Evolutionary conservation across 768 basidiomycete genomes (phyloP).

Genomic region (Boletus sp.): DNA sequence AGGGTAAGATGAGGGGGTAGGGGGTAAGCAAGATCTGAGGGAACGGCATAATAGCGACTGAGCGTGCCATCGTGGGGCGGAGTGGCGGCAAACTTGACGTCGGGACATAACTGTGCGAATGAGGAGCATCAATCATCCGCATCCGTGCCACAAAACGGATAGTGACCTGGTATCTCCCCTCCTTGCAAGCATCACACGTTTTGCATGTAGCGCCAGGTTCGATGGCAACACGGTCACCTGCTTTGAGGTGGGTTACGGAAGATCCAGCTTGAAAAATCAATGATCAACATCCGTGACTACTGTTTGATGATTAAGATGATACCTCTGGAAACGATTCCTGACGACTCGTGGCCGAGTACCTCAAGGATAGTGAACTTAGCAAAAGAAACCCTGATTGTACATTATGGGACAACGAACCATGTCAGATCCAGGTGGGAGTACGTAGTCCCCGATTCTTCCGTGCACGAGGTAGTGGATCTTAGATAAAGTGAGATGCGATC

Average conservation of each 20-base stretch:
- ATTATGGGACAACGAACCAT: constrained; percentile 50
- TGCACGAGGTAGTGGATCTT: constrained; percentile 80
- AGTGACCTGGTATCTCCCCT: constrained; percentile 76
- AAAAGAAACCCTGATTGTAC: not conserved
- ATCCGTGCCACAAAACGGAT: constrained; percentile 1
- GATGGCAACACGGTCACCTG: constrained; percentile 86
- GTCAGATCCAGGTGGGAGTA: constrained; percentile 61
- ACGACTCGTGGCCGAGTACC: constrained; percentile 94
- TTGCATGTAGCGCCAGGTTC: constrained; percentile 90
- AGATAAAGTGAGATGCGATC: constrained; percentile 6
- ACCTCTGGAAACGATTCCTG: constrained; percentile 76
- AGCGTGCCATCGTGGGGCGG: constrained; percentile 94
- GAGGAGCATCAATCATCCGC: not conserved
- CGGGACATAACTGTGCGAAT: constrained; percentile 66
- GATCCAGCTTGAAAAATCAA: constrained; percentile 55
- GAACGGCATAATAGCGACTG: constrained; percentile 80
- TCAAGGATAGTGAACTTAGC: constrained; percentile 27
- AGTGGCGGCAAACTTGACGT: constrained; percentile 88
- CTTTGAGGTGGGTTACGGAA: constrained; percentile 71
- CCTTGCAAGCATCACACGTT: constrained; percentile 80
- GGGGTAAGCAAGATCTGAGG: constrained; percentile 79
- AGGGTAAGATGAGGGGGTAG: constrained; percentile 83
- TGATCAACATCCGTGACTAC: not conserved
- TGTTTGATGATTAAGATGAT: not conserved
- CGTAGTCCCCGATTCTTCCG: constrained; percentile 77